Evolutionary conservation across 495 filamentous ascomycete species (phyloP), one percentile per base, ranked within the genome.

Genomic region (Chaetomidium leptoderma): DNA sequence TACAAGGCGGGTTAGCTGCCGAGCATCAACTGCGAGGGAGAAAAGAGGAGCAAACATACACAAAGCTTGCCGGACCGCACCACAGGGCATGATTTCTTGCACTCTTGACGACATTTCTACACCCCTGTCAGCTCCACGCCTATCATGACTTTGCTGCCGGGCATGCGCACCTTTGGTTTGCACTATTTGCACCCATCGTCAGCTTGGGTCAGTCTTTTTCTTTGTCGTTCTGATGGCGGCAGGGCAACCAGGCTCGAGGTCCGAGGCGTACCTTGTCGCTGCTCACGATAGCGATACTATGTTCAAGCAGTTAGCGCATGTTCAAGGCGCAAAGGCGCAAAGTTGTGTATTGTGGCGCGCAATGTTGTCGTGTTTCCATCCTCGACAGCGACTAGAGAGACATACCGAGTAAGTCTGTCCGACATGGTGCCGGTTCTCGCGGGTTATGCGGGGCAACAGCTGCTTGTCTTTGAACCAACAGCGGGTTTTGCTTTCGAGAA

Each of bases 21-120:
- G 39, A n/a, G 7, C 17, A 47, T 39, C 33, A 37, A 3, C 2
- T 3, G 27, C 9, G 14, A 26, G 3, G 14, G 13, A 24, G 16
- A n/a, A n/a, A n/a, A n/a, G 27, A 33, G 23, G 30, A 27, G 30
- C 21, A 30, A 10, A 26, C 39, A 36, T 63, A 67, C 64, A 44
- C 93, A 98, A 54, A 98, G 87, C 80, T 96, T 96, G 74, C 93
- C 95, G 33, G 90, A 93, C 39, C 93, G 87, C 55, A 98, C 93
- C 43, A 98, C 76, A n/a, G 95, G 93, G 71, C 93, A 98, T 7
- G 91, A 90, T 74, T 96, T 96, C 76, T 97, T 97, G 83, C 95
- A 98, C 77, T 98, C 93, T 79, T 98, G 93, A 63, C 91, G 82
- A 30, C 69, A 72, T 69, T 72, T 72, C 66, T 70, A 53, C n/a